phyloP scores from a whole-genome alignment of 495 filamentous ascomycete genomes.

The Penicillium macrosclerotiorum region DNA sequence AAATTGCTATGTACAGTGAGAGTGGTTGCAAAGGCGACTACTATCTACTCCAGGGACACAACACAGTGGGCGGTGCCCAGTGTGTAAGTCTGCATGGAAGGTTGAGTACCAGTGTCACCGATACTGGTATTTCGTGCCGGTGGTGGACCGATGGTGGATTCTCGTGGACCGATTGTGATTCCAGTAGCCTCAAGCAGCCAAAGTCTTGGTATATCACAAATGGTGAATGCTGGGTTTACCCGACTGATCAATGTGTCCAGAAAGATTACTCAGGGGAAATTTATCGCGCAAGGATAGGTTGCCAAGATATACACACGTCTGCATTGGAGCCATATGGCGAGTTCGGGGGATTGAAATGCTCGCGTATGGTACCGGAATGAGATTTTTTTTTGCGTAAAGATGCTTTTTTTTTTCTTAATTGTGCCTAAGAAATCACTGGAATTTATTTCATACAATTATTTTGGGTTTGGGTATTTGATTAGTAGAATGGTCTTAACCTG shows the following conservation, averaged over 20 bases:
- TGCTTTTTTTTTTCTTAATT: no score
- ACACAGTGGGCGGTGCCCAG: background rate
- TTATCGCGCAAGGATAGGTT: no score
- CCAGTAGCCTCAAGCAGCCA: background rate
- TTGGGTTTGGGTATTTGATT: no score
- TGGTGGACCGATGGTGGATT: slow-evolving; percentile 5
- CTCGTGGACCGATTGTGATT: slow-evolving; percentile 2
- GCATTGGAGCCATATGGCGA: no score
- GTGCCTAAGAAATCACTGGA: no score
- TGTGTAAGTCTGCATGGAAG: background rate
- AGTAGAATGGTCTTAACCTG: no score
- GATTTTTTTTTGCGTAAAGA: no score
- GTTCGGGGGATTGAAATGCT: no score
- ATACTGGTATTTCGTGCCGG: slow-evolving; percentile 4
- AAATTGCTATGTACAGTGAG: slow-evolving; percentile 3
- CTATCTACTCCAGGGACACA: slow-evolving; percentile 5
- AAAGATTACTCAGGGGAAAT: background rate
- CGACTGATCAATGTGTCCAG: background rate
- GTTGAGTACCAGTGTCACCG: background rate
- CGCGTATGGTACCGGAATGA: no score
- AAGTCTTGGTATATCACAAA: slow-evolving; percentile 5
- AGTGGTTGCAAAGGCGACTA: slow-evolving; percentile 10
- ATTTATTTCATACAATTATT: no score
- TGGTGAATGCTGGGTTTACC: slow-evolving; percentile 1
- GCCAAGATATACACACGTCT: no score